Percentiles rank a stretch among this genome's conserved stretches.
Evolutionary conservation across 257 asterid genomes (phyloP).

Genomic region (Solanum microdontum): DNA sequence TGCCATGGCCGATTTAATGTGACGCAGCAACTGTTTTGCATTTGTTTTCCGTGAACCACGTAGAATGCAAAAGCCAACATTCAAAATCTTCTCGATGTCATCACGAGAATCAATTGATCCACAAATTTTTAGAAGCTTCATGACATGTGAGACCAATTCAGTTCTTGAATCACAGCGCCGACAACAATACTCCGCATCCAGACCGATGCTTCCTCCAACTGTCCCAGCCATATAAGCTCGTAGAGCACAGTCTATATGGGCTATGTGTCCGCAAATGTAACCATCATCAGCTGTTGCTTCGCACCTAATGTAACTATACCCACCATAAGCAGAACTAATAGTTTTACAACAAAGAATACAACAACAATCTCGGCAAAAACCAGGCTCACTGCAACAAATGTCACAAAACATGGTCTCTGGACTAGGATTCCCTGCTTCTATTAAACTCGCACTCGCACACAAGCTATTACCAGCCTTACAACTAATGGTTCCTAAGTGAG

Average conservation of each 20-base stretch:
- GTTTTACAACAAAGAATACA: slow-evolving; percentile 68
- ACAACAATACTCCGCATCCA: slow-evolving; percentile 81
- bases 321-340: slow-evolving; percentile 18
- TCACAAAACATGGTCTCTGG: slow-evolving; percentile 50
- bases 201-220: slow-evolving; percentile 62
- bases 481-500: slow-evolving; percentile 6
- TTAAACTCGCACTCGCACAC: slow-evolving; percentile 64
- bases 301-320: slow-evolving; percentile 49
- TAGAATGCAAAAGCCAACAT: slow-evolving; percentile 36
- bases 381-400: slow-evolving; percentile 63
- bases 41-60: slow-evolving; percentile 38
- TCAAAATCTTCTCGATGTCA: slow-evolving; percentile 40
- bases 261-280: slow-evolving; percentile 56
- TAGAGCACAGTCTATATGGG: slow-evolving; percentile 72
- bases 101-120: slow-evolving; percentile 36
- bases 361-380: slow-evolving; percentile 76
- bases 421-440: slow-evolving; percentile 16
- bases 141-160: slow-evolving; percentile 51
- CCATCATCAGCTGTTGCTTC: slow-evolving; percentile 38
- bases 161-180: slow-evolving; percentile 79
- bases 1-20: slow-evolving; percentile 37
- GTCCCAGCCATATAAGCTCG: slow-evolving; percentile 81
- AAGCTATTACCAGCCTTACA: slow-evolving; percentile 58
- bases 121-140: slow-evolving; percentile 36
- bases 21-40: slow-evolving; percentile 41